These are phyloP conservation scores for Rubia tinctorum DNA, from an alignment of 305 asterid genomes.

Conservation along the genomic window DNA sequence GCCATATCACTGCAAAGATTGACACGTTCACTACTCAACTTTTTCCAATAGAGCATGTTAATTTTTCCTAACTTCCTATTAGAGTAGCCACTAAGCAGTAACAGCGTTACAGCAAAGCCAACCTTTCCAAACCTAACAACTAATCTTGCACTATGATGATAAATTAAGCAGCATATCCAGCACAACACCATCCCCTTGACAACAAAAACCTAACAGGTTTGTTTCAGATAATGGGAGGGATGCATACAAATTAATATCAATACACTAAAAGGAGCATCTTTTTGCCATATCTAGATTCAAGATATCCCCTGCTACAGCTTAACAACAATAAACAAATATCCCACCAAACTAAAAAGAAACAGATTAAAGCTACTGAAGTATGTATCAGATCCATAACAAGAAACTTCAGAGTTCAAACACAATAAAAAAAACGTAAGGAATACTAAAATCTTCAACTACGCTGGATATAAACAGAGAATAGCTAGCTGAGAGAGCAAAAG, in stretches of 20 bases:
- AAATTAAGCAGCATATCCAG: not conserved
- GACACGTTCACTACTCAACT: not conserved
- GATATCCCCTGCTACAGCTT: not conserved
- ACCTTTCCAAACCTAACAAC: not conserved
- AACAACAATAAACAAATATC: not conserved
- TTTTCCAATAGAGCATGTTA: not conserved
- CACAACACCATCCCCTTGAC: not conserved
- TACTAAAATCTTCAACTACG: not conserved
- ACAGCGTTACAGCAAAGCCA: not conserved
- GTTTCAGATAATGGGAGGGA: not conserved
- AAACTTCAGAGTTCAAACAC: not conserved
- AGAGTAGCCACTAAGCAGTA: not conserved
- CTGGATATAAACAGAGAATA: not conserved
- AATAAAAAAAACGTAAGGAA: not conserved
- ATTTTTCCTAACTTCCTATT: not conserved
- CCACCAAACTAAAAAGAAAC: not conserved
- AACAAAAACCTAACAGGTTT: not conserved
- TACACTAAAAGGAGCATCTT: not conserved
- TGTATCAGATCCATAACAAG: slow-evolving; percentile 20
- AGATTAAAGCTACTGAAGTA: not conserved
- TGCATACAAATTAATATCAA: not conserved
- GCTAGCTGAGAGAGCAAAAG: not conserved
- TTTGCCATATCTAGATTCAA: not conserved
- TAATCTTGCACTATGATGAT: not conserved
- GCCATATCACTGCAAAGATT: not conserved